Base-by-base conservation (phyloP, 345 rosid genomes). In the Corchorus capsularis region DNA sequence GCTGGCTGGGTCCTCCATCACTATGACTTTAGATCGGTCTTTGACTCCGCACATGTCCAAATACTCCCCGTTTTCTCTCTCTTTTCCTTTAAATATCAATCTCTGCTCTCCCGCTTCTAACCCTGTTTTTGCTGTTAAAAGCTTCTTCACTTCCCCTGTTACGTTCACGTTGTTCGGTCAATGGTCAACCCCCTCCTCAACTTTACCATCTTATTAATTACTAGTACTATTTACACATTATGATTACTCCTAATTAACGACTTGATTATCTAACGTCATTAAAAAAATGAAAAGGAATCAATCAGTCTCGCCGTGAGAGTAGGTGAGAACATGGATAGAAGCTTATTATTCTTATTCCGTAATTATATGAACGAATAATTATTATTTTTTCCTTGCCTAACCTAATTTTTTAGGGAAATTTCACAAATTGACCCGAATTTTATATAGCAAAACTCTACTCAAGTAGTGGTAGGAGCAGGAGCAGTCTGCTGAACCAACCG, bases 121-220 rank as follows among this genome's bases (percentile, higher is more conserved):
- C 73, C 94, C 87, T 32, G 89, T 88, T 78, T 90, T 88, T 43
- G 60, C 87, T 75, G 74, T 47, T 53, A 88, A 70, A 63, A 79
- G 63, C 86, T 86, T 90, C 88, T 88, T 90, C 77, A 88, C 61
- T 64, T 86, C 94, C 61, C 94, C 91, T 90, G 84, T 72, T 27
- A 27, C 27, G 27, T 27, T 27, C 27, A 27, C 50, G 63, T 15
- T 49, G 75, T 60, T 43, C 5, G 67, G 56, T 14, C 78, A 77
- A 65, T 27, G 27, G 27, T 27, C 27, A 27, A 27, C 27, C 20
- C 12, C 65, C 53, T 14, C 15, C 7, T 57, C 53, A 27, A 15
- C 20, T 64, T 8, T 43, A n/a, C 43, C 47, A 47, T 65, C 27
- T 32, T 17, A 63, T 27, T 27, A 27, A 27, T 27, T 27, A 27